Evolutionary conservation across 768 basidiomycete species (phyloP).

Genomic region (Glaciozyma martinii): DNA sequence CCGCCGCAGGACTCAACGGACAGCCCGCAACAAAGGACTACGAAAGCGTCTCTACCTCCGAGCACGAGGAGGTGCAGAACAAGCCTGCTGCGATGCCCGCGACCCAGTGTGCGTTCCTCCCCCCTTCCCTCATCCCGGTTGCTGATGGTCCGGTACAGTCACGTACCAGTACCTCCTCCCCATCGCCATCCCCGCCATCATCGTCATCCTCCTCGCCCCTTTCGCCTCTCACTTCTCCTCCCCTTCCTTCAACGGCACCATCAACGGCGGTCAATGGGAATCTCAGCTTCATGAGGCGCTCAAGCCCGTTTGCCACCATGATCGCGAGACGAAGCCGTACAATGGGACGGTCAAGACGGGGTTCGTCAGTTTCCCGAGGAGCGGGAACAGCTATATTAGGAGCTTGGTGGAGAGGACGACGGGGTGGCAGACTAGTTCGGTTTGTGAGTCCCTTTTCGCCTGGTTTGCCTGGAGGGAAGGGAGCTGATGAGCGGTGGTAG

Average conservation of each 20-base stretch:
- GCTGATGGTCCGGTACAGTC: background rate
- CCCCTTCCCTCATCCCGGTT: too few species aligned
- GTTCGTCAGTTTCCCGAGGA: constrained; percentile 24
- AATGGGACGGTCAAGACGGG: background rate
- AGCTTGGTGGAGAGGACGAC: constrained; percentile 26
- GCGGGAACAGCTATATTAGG: constrained; percentile 23
- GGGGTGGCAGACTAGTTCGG: constrained; percentile 22
- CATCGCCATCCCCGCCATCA: constrained; percentile 3
- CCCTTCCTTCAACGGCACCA: background rate
- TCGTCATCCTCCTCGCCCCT: constrained; percentile 9
- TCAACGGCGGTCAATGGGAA: constrained; percentile 22
- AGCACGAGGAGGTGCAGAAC: background rate
- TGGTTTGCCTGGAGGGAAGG: background rate
- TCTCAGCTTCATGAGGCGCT: constrained; percentile 12
- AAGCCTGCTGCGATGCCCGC: too few species aligned
- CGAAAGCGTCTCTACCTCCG: background rate
- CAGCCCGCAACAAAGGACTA: background rate
- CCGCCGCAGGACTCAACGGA: background rate
- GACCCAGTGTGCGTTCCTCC: background rate
- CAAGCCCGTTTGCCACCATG: constrained; percentile 11
- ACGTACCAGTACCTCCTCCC: constrained; percentile 19
- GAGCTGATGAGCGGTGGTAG: background rate
- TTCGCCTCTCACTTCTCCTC: background rate
- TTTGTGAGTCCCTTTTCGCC: constrained; percentile 8
- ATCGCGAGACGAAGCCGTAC: constrained; percentile 6